Percentiles rank a stretch among this genome's conserved stretches.
These are phyloP conservation scores for Emericellopsis atlantica DNA, from an alignment of 2,329 filamentous ascomycete species.

Conservation along the genomic window DNA sequence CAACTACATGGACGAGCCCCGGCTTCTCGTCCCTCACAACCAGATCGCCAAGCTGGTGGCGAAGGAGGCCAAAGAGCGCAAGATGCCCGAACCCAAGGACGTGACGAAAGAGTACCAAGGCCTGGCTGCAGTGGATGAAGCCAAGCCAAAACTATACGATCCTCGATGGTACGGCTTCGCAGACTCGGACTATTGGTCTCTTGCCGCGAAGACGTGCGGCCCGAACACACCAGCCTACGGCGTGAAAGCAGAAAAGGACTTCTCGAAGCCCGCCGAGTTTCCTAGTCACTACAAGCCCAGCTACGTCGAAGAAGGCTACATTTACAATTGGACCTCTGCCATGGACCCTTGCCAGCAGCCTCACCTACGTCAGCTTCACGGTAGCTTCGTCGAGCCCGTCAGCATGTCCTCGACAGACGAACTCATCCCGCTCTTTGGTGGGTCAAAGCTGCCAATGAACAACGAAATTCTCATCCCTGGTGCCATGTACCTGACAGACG, in stretches of 20 bases:
- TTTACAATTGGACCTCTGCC: constrained; percentile 45
- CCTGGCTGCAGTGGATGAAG: constrained; percentile 20
- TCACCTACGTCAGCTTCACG: constrained; percentile 35
- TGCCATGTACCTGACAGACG: constrained; percentile 49
- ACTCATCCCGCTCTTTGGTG: constrained; percentile 47
- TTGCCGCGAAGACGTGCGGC: constrained; percentile 42
- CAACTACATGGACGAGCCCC: constrained; percentile 51
- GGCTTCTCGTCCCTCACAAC: constrained; percentile 47
- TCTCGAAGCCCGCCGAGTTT: constrained; percentile 16
- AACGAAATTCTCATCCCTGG: constrained; percentile 53
- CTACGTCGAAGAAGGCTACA: constrained; percentile 31
- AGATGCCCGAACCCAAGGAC: constrained; percentile 25
- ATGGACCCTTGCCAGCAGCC: constrained; percentile 48
- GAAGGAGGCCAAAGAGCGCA: constrained; percentile 29
- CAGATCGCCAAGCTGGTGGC: constrained; percentile 36
- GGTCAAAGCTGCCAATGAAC: constrained; percentile 49
- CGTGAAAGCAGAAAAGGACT: constrained; percentile 16
- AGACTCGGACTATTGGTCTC: constrained; percentile 43
- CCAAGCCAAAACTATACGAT: constrained; percentile 22
- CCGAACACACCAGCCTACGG: constrained; percentile 36
- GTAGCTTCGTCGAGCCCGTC: constrained; percentile 42
- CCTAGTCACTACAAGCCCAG: constrained; percentile 19
- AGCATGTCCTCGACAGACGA: constrained; percentile 37
- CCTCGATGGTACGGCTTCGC: constrained; percentile 30
- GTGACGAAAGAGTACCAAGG: constrained; percentile 30